Evolutionary conservation across 345 rosid genomes (phyloP), one percentile per base, ranked within the genome.

Genomic region (Citrus glauca): DNA sequence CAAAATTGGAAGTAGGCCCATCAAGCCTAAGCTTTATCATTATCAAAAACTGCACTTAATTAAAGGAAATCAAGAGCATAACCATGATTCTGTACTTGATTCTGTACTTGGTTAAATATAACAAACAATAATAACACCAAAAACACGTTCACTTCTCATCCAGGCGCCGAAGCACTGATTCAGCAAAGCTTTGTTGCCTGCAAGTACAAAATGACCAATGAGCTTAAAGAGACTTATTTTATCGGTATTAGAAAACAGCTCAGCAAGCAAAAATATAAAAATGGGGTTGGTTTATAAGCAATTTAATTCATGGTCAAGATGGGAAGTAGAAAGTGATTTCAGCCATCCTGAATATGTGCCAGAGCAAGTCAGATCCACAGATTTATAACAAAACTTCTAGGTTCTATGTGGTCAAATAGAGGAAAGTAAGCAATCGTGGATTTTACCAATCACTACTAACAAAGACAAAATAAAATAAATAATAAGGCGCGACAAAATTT

Each of bases 141-240:
- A 60, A 32, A 9, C 66, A 62, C 30, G 60, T 1, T 92, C 91
- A 93, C 81, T 89, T 86, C 82, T 92, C 97, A 80, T 94, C 95
- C 81, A 92, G 80, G 70, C 92, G 85, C 69, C 71, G 93, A 78
- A 94, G 88, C 76, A 96, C 91, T 1, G 90, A 87, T 84, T 94
- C 99, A 1, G 97, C 97, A 74, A 96, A 96, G 85, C 88, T 89
- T 82, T 90, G 93, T 80, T 96, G 99, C 92, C 99, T 96, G 95
- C 82, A 72, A 80, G 78, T 63, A 27, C 45, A 61, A 79, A 70
- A 45, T 30, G 50, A 68, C 45, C 65, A 55, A 75, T 48, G 69
- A 70, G 72, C 61, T 72, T 66, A 4, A 45, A 69, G 33, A 77
- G 33, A 63, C 16, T 8, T 9, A 66, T 2, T 16, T 60, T 37